These are phyloP conservation scores for Lactarius trivialis DNA, from an alignment of 768 basidiomycete genomes.

Conservation along the genomic window DNA sequence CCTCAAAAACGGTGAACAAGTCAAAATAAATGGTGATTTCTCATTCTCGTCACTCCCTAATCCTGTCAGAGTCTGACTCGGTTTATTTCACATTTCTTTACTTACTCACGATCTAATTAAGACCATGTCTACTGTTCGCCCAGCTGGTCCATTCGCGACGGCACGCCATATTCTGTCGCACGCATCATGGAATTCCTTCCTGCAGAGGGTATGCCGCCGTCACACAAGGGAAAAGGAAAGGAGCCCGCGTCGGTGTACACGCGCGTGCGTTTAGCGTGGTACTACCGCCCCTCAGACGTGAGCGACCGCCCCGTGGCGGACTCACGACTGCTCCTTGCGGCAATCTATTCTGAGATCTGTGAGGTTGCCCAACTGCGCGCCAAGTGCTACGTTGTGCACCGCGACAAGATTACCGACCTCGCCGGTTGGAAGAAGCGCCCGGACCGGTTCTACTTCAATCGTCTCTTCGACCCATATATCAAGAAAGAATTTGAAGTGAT, in stretches of 20 bases:
- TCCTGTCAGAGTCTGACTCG: conserved; percentile 28
- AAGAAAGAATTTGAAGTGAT: conserved; percentile 98
- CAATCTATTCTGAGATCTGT: conserved; percentile 94
- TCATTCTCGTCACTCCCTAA: conserved; percentile 18
- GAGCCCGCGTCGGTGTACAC: conserved; percentile 59
- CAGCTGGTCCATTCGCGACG: conserved; percentile 85
- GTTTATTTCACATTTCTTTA: conserved; percentile 4
- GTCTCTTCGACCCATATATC: conserved; percentile 95
- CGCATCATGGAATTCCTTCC: conserved; percentile 96
- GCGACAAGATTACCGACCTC: conserved; percentile 91
- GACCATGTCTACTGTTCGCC: conserved; percentile 98
- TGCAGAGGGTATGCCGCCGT: conserved; percentile 51
- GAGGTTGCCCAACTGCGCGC: conserved; percentile 91
- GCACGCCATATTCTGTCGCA: conserved; percentile 91
- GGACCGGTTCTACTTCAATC: conserved; percentile 94
- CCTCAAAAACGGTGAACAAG: conserved; percentile 78
- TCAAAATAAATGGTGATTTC: conserved; percentile 78
- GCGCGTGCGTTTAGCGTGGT: conserved; percentile 89
- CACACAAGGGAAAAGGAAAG: conserved; percentile 52
- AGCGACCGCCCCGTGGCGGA: conserved; percentile 87
- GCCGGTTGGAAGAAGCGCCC: conserved; percentile 90
- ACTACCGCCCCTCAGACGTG: conserved; percentile 95
- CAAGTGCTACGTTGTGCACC: conserved; percentile 89
- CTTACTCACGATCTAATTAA: conserved; percentile 30
- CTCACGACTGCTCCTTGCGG: conserved; percentile 85